Base-by-base conservation (phyloP, 768 basidiomycete genomes). In the Leucosporidium yakuticum region DNA sequence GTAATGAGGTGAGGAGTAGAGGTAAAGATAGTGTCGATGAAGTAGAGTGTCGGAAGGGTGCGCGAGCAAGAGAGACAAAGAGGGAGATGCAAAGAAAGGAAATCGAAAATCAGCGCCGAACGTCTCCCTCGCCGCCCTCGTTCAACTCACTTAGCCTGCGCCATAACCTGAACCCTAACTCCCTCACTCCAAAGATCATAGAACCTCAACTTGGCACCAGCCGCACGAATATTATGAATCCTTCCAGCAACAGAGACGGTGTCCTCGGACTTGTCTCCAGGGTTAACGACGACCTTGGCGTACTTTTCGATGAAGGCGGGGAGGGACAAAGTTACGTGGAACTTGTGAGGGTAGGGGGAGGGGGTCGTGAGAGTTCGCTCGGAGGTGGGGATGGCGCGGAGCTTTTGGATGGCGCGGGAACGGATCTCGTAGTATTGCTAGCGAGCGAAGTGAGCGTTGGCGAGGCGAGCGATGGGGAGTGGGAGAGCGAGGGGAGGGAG, bases 321-420 rank as follows among this genome's bases (percentile, higher is more conserved):
- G 76, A 99, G 82, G 12, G 90, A 91, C 69, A 80, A 82, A 65
- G 87, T 82, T 27, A 97, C 94, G 73, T 95, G 79, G 81, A 99
- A 99, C 85, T 99, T 99, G 87, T 99, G 96, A 11, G 96, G 96
- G 82, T 98, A 99, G 3, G 96, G 96, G 78, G 94, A 89, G 3
- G 94, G 95, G 20, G 69, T 74, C n/a, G 68, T 67, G 53, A 73
- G 64, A 51, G 75, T 73, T 25, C 75, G 69, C 29, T 76, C 69
- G 25, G 61, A 27, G 11, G 84, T 79, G 78, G 88, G 88, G 34
- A 89, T 88, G 77, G 87, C 83, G 79, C 90, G 88, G 70, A 99
- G 85, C 73, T 86, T 85, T 70, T 86, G 84, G 75, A 99, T 92
- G 74, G 90, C 87, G 58, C 91, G 86, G 34, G 89, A 91, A 73